phyloP scores from a whole-genome alignment of 768 basidiomycete genomes.

The Collybia sordida region DNA sequence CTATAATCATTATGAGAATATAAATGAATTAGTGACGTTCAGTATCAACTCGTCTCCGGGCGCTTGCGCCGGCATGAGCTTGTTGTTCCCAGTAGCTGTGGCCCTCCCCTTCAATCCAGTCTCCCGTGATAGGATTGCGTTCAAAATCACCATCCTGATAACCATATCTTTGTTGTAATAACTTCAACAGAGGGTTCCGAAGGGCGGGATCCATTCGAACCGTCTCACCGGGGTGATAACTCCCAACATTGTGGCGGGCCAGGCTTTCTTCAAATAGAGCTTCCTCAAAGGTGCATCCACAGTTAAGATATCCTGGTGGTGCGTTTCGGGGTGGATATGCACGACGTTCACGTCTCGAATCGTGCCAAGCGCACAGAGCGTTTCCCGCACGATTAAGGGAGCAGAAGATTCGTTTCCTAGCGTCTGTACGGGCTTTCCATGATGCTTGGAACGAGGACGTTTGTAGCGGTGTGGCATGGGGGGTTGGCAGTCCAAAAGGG shows the following conservation, averaged over 20 bases:
- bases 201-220: conserved; percentile 90
- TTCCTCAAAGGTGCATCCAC: conserved; percentile 82
- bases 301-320: conserved; percentile 76
- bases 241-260: conserved; percentile 74
- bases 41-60: conserved; percentile 32
- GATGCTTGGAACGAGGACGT: conserved; percentile 53
- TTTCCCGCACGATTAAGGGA: conserved; percentile 86
- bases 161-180: conserved; percentile 70
- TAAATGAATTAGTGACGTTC: conserved; percentile 21
- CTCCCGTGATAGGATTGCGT: conserved; percentile 57
- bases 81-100: conserved; percentile 63
- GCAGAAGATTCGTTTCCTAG: conserved; percentile 70
- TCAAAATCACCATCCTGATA: conserved; percentile 90
- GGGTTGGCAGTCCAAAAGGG: conserved; percentile 21
- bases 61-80: conserved; percentile 31
- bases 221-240: conserved; percentile 79
- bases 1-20: background rate
- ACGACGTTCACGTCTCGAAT: conserved; percentile 81
- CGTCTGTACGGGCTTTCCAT: conserved; percentile 75
- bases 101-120: conserved; percentile 71
- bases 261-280: conserved; percentile 87
- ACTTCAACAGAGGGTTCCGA: conserved; percentile 73
- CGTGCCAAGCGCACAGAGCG: conserved; percentile 88
- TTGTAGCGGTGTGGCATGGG: conserved; percentile 30
- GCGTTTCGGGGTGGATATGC: conserved; percentile 78